Evolutionary conservation across 768 basidiomycete species (phyloP).

Genomic region (Mycena albidolilacea): DNA sequence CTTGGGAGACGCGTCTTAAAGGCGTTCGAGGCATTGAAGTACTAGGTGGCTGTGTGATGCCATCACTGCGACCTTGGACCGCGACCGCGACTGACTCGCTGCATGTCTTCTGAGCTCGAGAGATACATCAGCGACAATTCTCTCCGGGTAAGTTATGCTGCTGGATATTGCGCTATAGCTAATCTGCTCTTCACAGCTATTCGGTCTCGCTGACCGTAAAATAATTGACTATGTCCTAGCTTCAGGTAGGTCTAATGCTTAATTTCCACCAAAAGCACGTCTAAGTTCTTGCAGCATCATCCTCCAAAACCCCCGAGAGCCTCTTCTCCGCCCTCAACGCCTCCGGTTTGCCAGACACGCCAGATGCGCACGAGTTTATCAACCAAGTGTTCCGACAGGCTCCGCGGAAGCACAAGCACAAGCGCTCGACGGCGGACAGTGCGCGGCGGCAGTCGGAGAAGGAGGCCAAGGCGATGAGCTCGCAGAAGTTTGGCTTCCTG

Average conservation of each 20-base stretch:
- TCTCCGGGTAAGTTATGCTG: constrained; percentile 65
- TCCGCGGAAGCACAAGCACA: constrained; percentile 85
- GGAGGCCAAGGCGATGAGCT: constrained; percentile 76
- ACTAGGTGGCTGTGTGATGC: too few relatives aligned
- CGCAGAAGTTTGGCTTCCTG: constrained; percentile 85
- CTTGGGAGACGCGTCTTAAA: constrained; percentile 90
- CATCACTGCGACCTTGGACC: too few relatives aligned
- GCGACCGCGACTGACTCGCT: neutral
- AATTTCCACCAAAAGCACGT: constrained; percentile 8
- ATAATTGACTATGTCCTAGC: constrained; percentile 92
- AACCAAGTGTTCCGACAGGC: constrained; percentile 81
- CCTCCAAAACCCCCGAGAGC: constrained; percentile 84
- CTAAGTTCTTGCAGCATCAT: constrained; percentile 67
- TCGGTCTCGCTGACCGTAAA: constrained; percentile 87
- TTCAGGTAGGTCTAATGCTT: constrained; percentile 67
- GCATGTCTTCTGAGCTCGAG: constrained; percentile 76
- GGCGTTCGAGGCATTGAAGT: constrained; percentile 69
- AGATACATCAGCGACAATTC: constrained; percentile 86
- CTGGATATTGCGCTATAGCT: constrained; percentile 13
- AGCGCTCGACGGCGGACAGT: constrained; percentile 60
- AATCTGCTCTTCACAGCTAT: constrained; percentile 64
- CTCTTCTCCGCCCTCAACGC: constrained; percentile 83
- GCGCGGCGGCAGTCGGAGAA: constrained; percentile 80
- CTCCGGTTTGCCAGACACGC: constrained; percentile 85
- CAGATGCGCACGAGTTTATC: constrained; percentile 87